A percentile compares a stretch with the other conserved stretches of the same genome.
Conservation (phyloP, 148 eudicot genomes). For the Agrostemma githago region DNA sequence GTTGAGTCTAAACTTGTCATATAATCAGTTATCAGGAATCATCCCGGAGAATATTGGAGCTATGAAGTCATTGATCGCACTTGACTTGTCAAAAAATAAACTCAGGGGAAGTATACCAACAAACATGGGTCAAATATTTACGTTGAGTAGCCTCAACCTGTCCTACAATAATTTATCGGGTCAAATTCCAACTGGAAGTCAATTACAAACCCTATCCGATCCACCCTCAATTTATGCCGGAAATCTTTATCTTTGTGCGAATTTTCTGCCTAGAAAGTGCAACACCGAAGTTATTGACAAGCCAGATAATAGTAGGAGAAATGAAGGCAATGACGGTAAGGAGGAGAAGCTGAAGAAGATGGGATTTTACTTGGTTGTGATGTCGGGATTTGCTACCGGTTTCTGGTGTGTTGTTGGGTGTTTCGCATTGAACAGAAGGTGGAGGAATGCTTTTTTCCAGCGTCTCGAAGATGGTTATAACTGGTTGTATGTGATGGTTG, state of each 20-base stretch:
- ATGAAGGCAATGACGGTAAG: too few relatives aligned
- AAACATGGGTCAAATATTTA: constrained; percentile 15
- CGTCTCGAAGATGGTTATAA: too few relatives aligned
- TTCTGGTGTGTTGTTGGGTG: too few relatives aligned
- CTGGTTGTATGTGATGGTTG: too few relatives aligned
- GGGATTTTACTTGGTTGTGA: background rate
- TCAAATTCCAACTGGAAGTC: constrained; percentile 23
- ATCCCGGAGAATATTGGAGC: constrained; percentile 18
- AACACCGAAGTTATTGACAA: too few relatives aligned
- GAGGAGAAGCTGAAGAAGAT: too few relatives aligned
- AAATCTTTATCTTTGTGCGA: constrained; percentile 26
- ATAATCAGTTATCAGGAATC: constrained; percentile 16
- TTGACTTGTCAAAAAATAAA: too few relatives aligned
- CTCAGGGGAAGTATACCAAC: constrained; percentile 29
- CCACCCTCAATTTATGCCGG: constrained; percentile 16
- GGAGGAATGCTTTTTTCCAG: too few relatives aligned
- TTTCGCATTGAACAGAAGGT: too few relatives aligned
- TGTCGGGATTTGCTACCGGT: too few relatives aligned
- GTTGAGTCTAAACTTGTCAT: constrained; percentile 17
- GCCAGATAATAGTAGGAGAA: too few relatives aligned
- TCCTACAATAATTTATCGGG: constrained; percentile 25
- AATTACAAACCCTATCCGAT: constrained; percentile 20
- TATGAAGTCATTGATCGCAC: constrained; percentile 22
- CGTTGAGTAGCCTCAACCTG: constrained; percentile 14
- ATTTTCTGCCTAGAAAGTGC: constrained; percentile 21